Evolutionary conservation across 148 eudicot species (phyloP).

Genomic region (Vaccinium darrowii): DNA sequence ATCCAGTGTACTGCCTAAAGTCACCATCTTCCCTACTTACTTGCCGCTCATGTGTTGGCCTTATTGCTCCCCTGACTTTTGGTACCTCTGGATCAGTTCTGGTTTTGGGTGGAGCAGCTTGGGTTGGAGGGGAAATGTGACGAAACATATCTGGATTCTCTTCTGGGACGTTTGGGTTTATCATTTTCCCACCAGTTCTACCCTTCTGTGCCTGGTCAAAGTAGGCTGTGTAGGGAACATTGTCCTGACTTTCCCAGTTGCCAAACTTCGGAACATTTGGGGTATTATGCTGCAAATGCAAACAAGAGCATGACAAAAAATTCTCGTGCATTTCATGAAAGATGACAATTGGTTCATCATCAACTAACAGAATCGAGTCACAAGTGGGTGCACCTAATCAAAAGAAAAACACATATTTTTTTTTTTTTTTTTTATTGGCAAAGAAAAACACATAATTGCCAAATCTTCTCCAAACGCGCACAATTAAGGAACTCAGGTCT

Average conservation of each 20-base stretch:
- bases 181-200: constrained; percentile 44
- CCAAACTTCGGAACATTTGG: constrained; percentile 49
- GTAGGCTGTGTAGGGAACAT: constrained; percentile 52
- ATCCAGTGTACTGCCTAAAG: constrained; percentile 26
- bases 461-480: not conserved
- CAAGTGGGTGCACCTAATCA: not conserved
- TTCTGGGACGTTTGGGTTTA: constrained; percentile 55
- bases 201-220: constrained; percentile 50
- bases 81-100: constrained; percentile 23
- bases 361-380: not conserved
- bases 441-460: not conserved
- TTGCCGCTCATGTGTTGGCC: constrained; percentile 23
- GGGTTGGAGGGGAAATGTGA: constrained; percentile 13
- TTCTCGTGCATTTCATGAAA: not conserved
- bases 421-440: no score
- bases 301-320: not conserved
- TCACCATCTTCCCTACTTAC: constrained; percentile 40
- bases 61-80: constrained; percentile 17
- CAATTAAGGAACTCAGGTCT: not conserved
- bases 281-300: constrained; percentile 16
- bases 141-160: constrained; percentile 40
- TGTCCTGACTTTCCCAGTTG: constrained; percentile 46
- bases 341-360: not conserved
- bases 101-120: constrained; percentile 28
- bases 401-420: no score